Evolutionary conservation across 1,139 yeast genomes (phyloP), one percentile per base, ranked within the genome.

Genomic region (Geotrichum aggregatum): DNA sequence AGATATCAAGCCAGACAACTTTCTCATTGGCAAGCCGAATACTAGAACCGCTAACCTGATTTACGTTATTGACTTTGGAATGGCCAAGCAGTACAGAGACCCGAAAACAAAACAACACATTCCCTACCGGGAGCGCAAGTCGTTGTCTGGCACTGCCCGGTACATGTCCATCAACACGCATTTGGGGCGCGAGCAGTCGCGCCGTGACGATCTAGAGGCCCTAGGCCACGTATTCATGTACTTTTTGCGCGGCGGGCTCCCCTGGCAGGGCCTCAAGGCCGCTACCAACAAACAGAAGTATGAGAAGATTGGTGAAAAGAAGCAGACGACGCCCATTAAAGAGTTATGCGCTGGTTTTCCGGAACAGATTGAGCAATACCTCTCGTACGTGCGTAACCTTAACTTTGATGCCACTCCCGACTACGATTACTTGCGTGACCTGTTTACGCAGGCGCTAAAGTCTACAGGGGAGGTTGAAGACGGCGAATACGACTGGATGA

Each of bases 241-340:
- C 71, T 92, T 92, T 66, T 72, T 92, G 63, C 79, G 95, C 61
- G 98, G 98, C 47, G 89, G 87, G 58, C 79, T 92, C 65, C 98
- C 98, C 48, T 92, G 98, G 98, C 98, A 92, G 73, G 98, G 98
- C 30, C 77, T 92, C 60, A 91, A 91, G 72, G 98, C 98, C n/a
- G 95, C 96, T 59, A 89, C 95, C 38, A 92, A 92, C 73, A 92
- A 92, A 72, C 89, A 87, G 66, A 92, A 92, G 71, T 92, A 92
- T 70, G 98, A 92, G 70, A 91, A 89, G 69, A 92, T 92, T 71
- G 98, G 97, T 56, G 92, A 87, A 65, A 91, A 91, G 71, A 91
- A 91, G 72, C 87, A 89, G 70, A 79, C 92, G 8, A 86, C 96
- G n/a, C 82, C 85, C 31, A 85, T 92, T 41, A 76, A 76, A 54